These are phyloP conservation scores for Trifolium subterraneum DNA, from an alignment of 306 rosid genomes.

Conservation along the genomic window DNA sequence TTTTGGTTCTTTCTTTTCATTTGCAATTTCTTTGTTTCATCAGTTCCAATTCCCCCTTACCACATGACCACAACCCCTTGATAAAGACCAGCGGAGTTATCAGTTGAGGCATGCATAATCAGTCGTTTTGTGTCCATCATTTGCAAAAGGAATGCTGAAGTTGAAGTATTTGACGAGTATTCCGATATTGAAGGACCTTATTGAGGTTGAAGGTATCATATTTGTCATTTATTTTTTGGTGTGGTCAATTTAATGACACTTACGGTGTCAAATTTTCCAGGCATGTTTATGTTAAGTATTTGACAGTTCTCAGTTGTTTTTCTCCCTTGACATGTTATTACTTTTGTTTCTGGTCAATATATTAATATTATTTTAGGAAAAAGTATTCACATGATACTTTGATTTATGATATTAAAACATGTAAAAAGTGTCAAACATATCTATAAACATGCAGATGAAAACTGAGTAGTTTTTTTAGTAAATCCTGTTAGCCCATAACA, in stretches of 20 bases:
- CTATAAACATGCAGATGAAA: not conserved
- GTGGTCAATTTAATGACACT: not conserved
- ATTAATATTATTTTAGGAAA: too few species aligned
- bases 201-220: conserved; percentile 61
- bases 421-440: not conserved
- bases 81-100: not conserved
- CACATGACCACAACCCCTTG: conserved; percentile 4
- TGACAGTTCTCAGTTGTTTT: not conserved
- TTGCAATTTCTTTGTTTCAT: conserved; percentile 68
- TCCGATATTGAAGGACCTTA: conserved; percentile 46
- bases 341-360: not conserved
- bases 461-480: not conserved
- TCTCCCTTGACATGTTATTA: not conserved
- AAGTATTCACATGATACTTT: not conserved
- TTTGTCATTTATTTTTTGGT: not conserved
- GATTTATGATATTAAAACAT: too few species aligned
- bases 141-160: conserved; percentile 55
- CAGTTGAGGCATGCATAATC: not conserved
- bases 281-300: conserved; percentile 18
- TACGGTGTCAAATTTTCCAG: conserved; percentile 23
- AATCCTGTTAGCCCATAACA: not conserved
- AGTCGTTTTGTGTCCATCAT: conserved; percentile 54
- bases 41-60: not conserved
- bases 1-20: conserved; percentile 67
- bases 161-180: conserved; percentile 52